Evolutionary conservation across 306 rosid species (phyloP).

Genomic region (Rubus parviflorus): DNA sequence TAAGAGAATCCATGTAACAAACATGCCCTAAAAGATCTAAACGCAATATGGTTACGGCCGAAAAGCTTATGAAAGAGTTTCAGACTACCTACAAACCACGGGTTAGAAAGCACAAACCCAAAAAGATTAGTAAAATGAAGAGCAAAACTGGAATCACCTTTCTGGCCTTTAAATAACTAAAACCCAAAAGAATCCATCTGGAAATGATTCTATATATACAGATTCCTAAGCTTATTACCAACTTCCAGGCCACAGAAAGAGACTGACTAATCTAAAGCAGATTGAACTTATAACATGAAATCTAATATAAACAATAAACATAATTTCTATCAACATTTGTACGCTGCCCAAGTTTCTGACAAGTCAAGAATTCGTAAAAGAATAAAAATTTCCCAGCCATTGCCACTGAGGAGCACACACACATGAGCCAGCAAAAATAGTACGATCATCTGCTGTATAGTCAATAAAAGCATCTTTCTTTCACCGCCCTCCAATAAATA

Average conservation of each 20-base stretch:
- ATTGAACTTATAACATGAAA: conserved; percentile 5
- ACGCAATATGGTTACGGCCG: no score
- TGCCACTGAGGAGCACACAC: conserved; percentile 20
- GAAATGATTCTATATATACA: conserved; percentile 11
- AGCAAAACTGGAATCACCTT: conserved; percentile 9
- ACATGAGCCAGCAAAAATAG: not conserved
- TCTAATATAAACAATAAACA: conserved; percentile 30
- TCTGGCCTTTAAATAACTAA: not conserved
- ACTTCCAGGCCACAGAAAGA: conserved; percentile 18
- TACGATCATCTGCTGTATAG: not conserved
- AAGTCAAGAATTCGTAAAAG: conserved; percentile 41
- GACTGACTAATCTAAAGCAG: conserved; percentile 16
- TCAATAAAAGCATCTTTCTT: not conserved
- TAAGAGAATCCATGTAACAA: no score
- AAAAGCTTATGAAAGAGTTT: no score
- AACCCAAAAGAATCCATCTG: not conserved
- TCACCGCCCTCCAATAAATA: not conserved
- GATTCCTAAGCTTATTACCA: conserved; percentile 19
- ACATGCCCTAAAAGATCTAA: no score
- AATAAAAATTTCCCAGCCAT: conserved; percentile 45
- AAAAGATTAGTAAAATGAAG: no score
- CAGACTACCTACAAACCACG: no score
- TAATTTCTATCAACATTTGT: conserved; percentile 26
- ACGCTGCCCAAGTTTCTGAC: conserved; percentile 38
- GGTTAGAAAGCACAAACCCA: no score